A percentile compares a stretch with the other conserved stretches of the same genome.
phyloP scores from a whole-genome alignment of 225 moss, liverwort and hornwort species.

The Bryoerythrophyllum caledonicum region DNA sequence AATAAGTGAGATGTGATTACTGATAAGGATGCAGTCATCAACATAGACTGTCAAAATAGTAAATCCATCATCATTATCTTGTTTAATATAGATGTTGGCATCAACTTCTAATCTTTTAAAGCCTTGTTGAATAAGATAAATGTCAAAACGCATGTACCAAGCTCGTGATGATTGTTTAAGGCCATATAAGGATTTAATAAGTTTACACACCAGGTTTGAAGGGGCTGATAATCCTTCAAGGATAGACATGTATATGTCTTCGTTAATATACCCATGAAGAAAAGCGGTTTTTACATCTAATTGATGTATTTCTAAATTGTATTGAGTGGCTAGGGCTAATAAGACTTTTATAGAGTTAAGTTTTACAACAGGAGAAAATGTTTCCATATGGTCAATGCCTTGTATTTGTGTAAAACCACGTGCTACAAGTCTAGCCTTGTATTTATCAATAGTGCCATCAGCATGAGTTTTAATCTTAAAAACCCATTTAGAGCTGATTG shows the following conservation, averaged over 20 bases:
- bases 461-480: neutral
- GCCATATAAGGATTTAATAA: neutral
- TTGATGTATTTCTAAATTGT: neutral
- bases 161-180: neutral
- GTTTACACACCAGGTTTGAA: neutral
- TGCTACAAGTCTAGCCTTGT: neutral
- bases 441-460: neutral
- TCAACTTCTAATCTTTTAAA: neutral
- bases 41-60: too few relatives aligned
- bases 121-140: neutral
- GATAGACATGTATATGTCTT: neutral
- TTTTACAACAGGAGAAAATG: neutral
- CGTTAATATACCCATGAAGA: neutral
- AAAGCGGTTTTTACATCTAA: neutral
- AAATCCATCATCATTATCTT: neutral
- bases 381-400: neutral
- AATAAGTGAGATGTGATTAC: too few relatives aligned
- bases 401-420: neutral
- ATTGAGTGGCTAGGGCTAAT: neutral
- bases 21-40: too few relatives aligned
- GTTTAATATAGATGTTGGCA: neutral
- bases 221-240: neutral
- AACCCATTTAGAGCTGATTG: neutral
- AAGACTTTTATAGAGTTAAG: neutral
- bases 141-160: neutral